Percentiles rank a stretch among this genome's conserved stretches.
Evolutionary conservation across 108 stramenopile genomes (phyloP).

Genomic region (Chaetoceros tenuissimus): DNA sequence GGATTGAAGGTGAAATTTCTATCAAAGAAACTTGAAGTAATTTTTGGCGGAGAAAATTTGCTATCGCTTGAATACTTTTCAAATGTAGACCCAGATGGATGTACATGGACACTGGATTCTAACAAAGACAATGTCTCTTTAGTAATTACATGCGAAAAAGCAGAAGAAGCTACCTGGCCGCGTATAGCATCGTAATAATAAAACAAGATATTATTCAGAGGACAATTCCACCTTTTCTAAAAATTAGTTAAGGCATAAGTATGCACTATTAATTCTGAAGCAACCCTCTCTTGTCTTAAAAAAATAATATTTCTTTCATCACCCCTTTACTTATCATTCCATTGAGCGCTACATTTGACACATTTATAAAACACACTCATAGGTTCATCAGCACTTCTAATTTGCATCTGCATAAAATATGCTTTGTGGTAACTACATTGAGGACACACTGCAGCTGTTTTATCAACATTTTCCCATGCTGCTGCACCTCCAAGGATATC

Average conservation of each 20-base stretch:
- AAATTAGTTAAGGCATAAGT: too few relatives aligned
- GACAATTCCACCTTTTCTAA: too few relatives aligned
- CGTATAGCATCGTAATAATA: too few relatives aligned
- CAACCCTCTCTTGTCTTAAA: too few relatives aligned
- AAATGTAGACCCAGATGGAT: slow-evolving; percentile 58
- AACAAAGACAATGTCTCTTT: slow-evolving; percentile 3
- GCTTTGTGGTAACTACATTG: slow-evolving; percentile 82
- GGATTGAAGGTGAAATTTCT: slow-evolving; percentile 44
- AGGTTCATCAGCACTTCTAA: slow-evolving; percentile 93
- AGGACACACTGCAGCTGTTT: slow-evolving; percentile 87
- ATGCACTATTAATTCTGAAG: too few relatives aligned
- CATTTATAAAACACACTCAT: slow-evolving; percentile 98
- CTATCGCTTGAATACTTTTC: slow-evolving; percentile 37
- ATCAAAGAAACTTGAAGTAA: slow-evolving; percentile 29
- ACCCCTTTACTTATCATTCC: slow-evolving; percentile 88
- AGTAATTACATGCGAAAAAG: slow-evolving; percentile 31
- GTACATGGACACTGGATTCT: slow-evolving; percentile 74
- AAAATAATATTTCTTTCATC: too few relatives aligned
- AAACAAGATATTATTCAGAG: too few relatives aligned
- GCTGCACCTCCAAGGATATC: slow-evolving; percentile 95
- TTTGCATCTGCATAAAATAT: slow-evolving; percentile 99
- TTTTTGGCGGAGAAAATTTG: slow-evolving; percentile 16
- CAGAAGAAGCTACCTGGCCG: slow-evolving; percentile 25
- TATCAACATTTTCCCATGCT: slow-evolving; percentile 98
- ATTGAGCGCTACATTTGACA: slow-evolving; percentile 74